These are phyloP conservation scores for Penicillium pancosmium DNA, from an alignment of 495 filamentous ascomycete species.

Conservation along the genomic window DNA sequence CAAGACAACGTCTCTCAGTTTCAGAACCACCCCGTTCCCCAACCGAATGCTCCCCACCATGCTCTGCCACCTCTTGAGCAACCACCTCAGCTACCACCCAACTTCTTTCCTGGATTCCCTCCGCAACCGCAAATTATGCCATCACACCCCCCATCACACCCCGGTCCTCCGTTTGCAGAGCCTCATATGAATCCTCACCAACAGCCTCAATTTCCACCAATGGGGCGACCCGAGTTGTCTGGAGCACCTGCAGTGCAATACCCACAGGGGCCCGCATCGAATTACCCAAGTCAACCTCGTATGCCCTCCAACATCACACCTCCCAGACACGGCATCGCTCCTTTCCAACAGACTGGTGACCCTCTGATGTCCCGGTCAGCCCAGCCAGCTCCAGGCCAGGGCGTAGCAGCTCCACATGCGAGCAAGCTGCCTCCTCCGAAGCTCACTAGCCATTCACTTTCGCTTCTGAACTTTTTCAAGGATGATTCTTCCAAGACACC, in stretches of 20 bases:
- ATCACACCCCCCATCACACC: background rate
- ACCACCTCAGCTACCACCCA: conserved; percentile 46
- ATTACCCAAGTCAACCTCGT: conserved; percentile 14
- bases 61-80: conserved; percentile 35
- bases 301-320: conserved; percentile 12
- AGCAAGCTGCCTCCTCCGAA: conserved; percentile 62
- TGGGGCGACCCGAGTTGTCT: conserved; percentile 17
- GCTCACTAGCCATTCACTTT: conserved; percentile 64
- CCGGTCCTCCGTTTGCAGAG: conserved; percentile 11
- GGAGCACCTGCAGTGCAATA: conserved; percentile 18
- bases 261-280: conserved; percentile 15
- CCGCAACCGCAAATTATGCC: conserved; percentile 31
- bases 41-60: conserved; percentile 27
- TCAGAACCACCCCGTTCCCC: conserved; percentile 42
- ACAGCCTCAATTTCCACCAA: conserved; percentile 13
- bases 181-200: conserved; percentile 10
- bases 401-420: conserved; percentile 55
- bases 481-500: conserved; percentile 38
- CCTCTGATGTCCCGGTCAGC: conserved; percentile 50
- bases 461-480: conserved; percentile 69
- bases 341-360: conserved; percentile 57
- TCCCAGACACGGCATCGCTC: conserved; percentile 38
- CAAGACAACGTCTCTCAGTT: conserved; percentile 33
- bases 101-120: conserved; percentile 42
- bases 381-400: conserved; percentile 40